Base-by-base conservation (phyloP, 345 rosid genomes). In the Combretum micranthum region DNA sequence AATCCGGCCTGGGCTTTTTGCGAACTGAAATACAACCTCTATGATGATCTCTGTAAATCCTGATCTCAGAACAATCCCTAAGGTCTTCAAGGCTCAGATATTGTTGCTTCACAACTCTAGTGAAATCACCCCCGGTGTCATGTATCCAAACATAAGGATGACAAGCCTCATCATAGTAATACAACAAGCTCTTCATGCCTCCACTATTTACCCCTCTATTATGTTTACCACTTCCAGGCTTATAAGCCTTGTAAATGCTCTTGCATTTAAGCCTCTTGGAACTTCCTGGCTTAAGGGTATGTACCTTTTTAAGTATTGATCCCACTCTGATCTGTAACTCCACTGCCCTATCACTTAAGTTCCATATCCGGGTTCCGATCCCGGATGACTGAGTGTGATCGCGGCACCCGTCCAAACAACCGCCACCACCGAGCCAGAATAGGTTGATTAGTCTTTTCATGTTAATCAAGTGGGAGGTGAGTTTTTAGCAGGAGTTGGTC, bases 21-120 rank as follows among this genome's bases (percentile, higher is more conserved):
- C 87, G 68, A 37, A 85, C 84, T 1, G 83, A 77, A 39, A 90
- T 78, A 65, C 91, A 85, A 12, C 89, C 96, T 66, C 79, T 65
- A n/a, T 80, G 77, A 65, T 71, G 72, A 79, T 90, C 87, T 64
- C 89, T 70, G 44, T 71, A 79, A 60, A 87, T 73, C 67, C 83
- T 83, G 61, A 87, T 87, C 79, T 90, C 91, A 14, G 91, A 85
- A 75, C 59, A 90, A 47, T 87, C 86, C 59, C 89, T 82, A 19
- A 90, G 69, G 66, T 90, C 96, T 51, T 87, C 87, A 0, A 87
- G 83, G 62, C 96, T 90, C 59, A 87, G 68, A 55, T 87, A 90
- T 68, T 90, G 96, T 66, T 90, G 93, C 79, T 85, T 90, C 50
- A 85, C 96, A 86, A 85, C 86, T 69, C 84, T 85, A 0, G 85